Evolutionary conservation across 2,329 filamentous ascomycete genomes (phyloP).

Genomic region (Cladosporium sp.): DNA sequence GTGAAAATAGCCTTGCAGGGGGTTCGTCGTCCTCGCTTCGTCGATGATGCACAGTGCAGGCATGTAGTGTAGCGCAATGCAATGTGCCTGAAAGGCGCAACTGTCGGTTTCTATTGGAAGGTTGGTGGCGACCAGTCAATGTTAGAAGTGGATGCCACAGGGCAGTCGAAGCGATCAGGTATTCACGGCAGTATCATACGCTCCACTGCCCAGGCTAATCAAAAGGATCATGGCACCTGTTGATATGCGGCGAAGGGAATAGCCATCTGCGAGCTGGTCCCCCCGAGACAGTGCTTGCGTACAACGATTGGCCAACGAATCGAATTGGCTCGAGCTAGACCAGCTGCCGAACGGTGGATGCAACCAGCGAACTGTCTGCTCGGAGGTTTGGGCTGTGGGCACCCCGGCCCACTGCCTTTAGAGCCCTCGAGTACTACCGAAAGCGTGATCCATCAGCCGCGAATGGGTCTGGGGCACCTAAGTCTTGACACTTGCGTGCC

Average conservation of each 20-base stretch:
- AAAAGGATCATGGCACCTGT: conserved; percentile 13
- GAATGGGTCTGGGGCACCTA: conserved; percentile 8
- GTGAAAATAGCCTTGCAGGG: conserved; percentile 13
- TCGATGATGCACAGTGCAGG: conserved; percentile 14
- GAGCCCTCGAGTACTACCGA: conserved; percentile 14
- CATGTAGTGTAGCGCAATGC: conserved; percentile 23
- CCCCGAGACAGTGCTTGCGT: conserved; percentile 18
- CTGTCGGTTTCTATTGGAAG: conserved; percentile 32
- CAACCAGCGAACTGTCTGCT: conserved; percentile 14
- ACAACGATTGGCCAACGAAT: conserved; percentile 9
- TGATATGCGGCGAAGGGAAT: conserved; percentile 15
- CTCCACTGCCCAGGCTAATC: conserved; percentile 15
- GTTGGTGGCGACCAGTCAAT: conserved; percentile 31
- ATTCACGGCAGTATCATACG: conserved; percentile 3
- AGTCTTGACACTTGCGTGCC: conserved; percentile 8
- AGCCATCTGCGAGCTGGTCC: conserved; percentile 14
- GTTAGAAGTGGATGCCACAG: conserved; percentile 30
- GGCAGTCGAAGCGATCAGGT: conserved; percentile 22
- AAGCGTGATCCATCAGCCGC: conserved; percentile 6
- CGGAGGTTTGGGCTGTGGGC: conserved; percentile 14
- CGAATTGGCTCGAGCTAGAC: conserved; percentile 18
- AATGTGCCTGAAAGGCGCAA: conserved; percentile 24
- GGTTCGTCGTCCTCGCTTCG: conserved; percentile 23
- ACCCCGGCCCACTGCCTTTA: conserved; percentile 6
- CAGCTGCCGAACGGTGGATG: conserved; percentile 18